phyloP scores from a whole-genome alignment of 1,284 basidiomycete species.

The Singerocomus rubriflavus region DNA sequence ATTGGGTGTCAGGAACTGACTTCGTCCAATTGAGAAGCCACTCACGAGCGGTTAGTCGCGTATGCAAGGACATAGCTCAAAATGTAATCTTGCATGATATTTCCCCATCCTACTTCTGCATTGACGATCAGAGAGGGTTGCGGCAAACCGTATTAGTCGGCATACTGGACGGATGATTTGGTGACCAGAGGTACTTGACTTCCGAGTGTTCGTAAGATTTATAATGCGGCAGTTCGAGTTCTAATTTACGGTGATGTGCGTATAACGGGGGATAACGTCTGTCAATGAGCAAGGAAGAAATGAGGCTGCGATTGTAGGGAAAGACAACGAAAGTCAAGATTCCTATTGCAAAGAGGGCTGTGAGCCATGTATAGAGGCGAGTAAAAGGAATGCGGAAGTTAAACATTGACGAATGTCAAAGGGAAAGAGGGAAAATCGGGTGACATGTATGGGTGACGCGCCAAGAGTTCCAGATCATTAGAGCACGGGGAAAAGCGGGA shows the following conservation, averaged over 20 bases:
- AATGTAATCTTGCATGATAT: conserved; percentile 42
- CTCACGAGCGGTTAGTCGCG: conserved; percentile 34
- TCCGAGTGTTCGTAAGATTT: conserved; percentile 19
- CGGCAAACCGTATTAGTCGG: no score
- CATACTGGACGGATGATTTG: conserved; percentile 28
- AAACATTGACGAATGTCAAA: conserved; percentile 6
- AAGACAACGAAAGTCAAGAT: conserved; percentile 20
- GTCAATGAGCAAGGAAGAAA: conserved; percentile 15
- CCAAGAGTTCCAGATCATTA: not conserved
- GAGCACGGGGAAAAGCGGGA: not conserved
- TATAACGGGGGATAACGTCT: conserved; percentile 27
- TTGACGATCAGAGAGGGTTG: conserved; percentile 4
- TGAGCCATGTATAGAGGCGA: conserved; percentile 5
- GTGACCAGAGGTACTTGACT: conserved; percentile 29
- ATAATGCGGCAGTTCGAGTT: conserved; percentile 23
- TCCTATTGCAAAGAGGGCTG: conserved; percentile 6
- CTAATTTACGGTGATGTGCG: conserved; percentile 6
- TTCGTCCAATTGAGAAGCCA: not conserved
- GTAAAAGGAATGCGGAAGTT: not conserved
- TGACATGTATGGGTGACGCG: not conserved
- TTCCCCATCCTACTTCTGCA: conserved; percentile 38
- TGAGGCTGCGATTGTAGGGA: conserved; percentile 27
- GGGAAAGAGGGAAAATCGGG: not conserved
- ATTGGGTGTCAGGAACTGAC: not conserved
- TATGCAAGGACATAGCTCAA: conserved; percentile 36